A percentile compares a stretch with the other conserved stretches of the same genome.
Evolutionary conservation across 768 basidiomycete genomes (phyloP).

Genomic region (Suillus fuscotomentosus): DNA sequence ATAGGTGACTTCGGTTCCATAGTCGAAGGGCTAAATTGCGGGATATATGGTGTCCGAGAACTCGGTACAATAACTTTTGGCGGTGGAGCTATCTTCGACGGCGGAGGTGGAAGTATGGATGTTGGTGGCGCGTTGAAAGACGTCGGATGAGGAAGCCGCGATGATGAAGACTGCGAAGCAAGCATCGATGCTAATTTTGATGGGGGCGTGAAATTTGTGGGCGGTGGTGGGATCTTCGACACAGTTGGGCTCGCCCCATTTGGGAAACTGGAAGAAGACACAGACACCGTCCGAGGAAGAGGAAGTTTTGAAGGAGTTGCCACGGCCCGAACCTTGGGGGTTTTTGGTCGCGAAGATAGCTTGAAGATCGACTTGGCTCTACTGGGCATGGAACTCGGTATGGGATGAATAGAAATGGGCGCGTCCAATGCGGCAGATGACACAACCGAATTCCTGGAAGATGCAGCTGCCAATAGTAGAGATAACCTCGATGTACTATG

Average conservation of each 20-base stretch:
- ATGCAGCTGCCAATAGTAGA: slow-evolving; percentile 17
- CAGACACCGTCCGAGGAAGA: neutral
- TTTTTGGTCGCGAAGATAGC: slow-evolving; percentile 25
- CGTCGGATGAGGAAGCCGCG: slow-evolving; percentile 2
- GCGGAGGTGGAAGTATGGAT: slow-evolving; percentile 23
- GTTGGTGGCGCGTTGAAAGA: slow-evolving; percentile 6
- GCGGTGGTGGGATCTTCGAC: slow-evolving; percentile 21
- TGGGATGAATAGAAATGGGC: slow-evolving; percentile 5
- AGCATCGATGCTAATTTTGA: slow-evolving; percentile 29
- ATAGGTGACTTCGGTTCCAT: slow-evolving; percentile 1
- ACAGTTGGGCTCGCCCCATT: neutral
- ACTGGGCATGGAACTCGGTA: neutral
- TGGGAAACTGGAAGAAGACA: slow-evolving; percentile 6
- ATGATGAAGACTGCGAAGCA: slow-evolving; percentile 21
- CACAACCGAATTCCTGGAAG: slow-evolving; percentile 27
- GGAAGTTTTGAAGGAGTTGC: slow-evolving; percentile 18
- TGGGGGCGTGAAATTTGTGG: slow-evolving; percentile 28
- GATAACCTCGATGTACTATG: slow-evolving; percentile 20
- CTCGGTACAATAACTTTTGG: slow-evolving; percentile 11
- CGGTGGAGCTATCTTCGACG: slow-evolving; percentile 10
- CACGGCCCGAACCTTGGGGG: slow-evolving; percentile 13
- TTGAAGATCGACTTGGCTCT: slow-evolving; percentile 32
- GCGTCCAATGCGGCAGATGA: slow-evolving; percentile 24
- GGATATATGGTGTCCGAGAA: neutral
- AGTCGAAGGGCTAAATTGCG: slow-evolving; percentile 5